These are phyloP conservation scores for Entomortierella lignicola DNA, from an alignment of 192 early-diverging fungal genomes.

Conservation along the genomic window DNA sequence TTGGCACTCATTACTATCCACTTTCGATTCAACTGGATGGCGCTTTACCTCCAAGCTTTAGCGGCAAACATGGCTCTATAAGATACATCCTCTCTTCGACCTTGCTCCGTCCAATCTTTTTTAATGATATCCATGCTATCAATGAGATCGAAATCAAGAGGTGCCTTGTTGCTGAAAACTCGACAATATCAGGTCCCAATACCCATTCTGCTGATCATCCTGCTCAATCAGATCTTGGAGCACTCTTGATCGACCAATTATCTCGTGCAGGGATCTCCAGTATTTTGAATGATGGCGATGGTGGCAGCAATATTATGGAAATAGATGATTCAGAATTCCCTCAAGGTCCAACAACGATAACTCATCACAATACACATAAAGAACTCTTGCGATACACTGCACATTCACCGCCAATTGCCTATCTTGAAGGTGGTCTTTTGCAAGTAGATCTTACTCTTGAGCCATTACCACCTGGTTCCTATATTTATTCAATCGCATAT, in stretches of 20 bases:
- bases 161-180: constrained; percentile 45
- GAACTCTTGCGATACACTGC: constrained; percentile 48
- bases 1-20: constrained; percentile 50
- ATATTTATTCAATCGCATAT: constrained; percentile 48
- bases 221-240: constrained; percentile 24
- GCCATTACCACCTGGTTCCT: constrained; percentile 49
- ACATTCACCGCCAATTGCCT: constrained; percentile 36
- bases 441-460: constrained; percentile 39
- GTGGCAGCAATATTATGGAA: background rate
- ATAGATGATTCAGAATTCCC: constrained; percentile 1
- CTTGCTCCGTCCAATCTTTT: constrained; percentile 55
- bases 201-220: background rate
- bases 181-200: background rate
- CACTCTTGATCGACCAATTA: constrained; percentile 27
- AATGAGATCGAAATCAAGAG: constrained; percentile 59
- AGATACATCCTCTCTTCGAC: constrained; percentile 54
- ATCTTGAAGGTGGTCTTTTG: constrained; percentile 37
- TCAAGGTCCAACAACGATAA: constrained; percentile 30
- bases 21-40: constrained; percentile 50
- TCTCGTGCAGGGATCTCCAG: constrained; percentile 19
- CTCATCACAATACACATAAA: constrained; percentile 50
- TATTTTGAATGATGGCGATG: background rate
- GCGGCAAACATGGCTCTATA: constrained; percentile 60
- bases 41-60: constrained; percentile 56
- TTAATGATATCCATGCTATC: constrained; percentile 51